phyloP scores from a whole-genome alignment of 78 protist genomes.

The Dictyostelium capitatum region DNA sequence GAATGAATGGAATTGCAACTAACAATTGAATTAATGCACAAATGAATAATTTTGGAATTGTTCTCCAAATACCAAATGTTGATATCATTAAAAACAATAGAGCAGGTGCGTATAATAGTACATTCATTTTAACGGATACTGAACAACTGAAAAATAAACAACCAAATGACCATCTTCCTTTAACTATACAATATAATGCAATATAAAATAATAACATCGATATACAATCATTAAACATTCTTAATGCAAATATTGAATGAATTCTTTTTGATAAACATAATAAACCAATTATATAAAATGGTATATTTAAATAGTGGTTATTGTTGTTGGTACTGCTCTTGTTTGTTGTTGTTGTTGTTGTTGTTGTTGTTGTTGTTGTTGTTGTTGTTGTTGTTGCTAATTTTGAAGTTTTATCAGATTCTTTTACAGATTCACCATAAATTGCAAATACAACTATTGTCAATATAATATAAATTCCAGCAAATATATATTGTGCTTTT shows the following conservation, averaged over 20 bases:
- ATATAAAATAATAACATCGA: conserved; percentile 87
- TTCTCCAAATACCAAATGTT: conserved; percentile 72
- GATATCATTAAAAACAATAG: conserved; percentile 79
- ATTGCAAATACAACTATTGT: conserved; percentile 43
- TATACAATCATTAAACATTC: conserved; percentile 95
- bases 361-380: no score
- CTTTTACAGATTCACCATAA: conserved; percentile 38
- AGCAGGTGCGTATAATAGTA: conserved; percentile 90
- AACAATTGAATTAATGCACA: conserved; percentile 80
- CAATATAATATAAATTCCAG: conserved; percentile 30
- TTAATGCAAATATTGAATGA: conserved; percentile 94
- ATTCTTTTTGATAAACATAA: conserved; percentile 83
- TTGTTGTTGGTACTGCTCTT: background rate
- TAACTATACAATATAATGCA: conserved; percentile 56
- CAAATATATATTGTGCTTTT: conserved; percentile 84
- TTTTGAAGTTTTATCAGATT: background rate
- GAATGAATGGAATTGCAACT: conserved; percentile 91
- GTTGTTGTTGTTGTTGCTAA: background rate
- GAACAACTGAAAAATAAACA: conserved; percentile 86
- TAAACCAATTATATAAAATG: conserved; percentile 72
- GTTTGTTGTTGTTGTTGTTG: no score
- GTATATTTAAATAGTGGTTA: conserved; percentile 26
- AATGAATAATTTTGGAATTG: conserved; percentile 52
- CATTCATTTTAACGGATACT: conserved; percentile 95
- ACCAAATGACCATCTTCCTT: conserved; percentile 77